phyloP scores from a whole-genome alignment of 2,329 filamentous ascomycete genomes.

The Cladosporium sphaerospermum region DNA sequence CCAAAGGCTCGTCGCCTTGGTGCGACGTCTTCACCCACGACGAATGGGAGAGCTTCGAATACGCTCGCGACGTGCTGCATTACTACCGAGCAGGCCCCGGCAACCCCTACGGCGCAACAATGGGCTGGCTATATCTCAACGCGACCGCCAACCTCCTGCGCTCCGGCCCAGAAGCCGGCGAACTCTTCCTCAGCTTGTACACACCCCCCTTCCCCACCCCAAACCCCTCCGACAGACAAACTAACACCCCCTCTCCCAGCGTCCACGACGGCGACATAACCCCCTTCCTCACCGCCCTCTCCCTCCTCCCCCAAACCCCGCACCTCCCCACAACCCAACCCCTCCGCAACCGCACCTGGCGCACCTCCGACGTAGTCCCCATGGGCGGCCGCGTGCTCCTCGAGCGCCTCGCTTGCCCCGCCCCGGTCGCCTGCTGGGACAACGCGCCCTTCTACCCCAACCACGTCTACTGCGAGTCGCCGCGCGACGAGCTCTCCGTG shows the following conservation, averaged over 20 bases:
- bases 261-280: slow-evolving; percentile 56
- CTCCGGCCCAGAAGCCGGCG: slow-evolving; percentile 38
- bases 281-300: slow-evolving; percentile 48
- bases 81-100: slow-evolving; percentile 55
- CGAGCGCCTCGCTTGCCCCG: slow-evolving; percentile 45
- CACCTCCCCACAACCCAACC: slow-evolving; percentile 44
- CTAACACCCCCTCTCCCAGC: background rate
- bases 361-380: slow-evolving; percentile 49
- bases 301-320: slow-evolving; percentile 40
- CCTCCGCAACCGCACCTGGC: slow-evolving; percentile 43
- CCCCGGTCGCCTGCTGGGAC: slow-evolving; percentile 19
- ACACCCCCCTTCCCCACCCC: slow-evolving; percentile 30
- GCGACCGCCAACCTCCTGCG: slow-evolving; percentile 46
- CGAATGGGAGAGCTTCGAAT: slow-evolving; percentile 52
- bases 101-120: slow-evolving; percentile 46
- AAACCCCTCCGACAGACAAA: slow-evolving; percentile 17
- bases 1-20: slow-evolving; percentile 49
- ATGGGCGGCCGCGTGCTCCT: slow-evolving; percentile 53
- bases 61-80: slow-evolving; percentile 52
- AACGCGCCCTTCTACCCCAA: slow-evolving; percentile 26
- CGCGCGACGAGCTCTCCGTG: slow-evolving; percentile 34
- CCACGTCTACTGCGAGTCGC: slow-evolving; percentile 24
- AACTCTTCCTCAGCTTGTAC: slow-evolving; percentile 50
- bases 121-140: slow-evolving; percentile 56
- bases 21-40: slow-evolving; percentile 49